phyloP scores from a whole-genome alignment of 1,284 basidiomycete species.

The Malassezia equina region DNA sequence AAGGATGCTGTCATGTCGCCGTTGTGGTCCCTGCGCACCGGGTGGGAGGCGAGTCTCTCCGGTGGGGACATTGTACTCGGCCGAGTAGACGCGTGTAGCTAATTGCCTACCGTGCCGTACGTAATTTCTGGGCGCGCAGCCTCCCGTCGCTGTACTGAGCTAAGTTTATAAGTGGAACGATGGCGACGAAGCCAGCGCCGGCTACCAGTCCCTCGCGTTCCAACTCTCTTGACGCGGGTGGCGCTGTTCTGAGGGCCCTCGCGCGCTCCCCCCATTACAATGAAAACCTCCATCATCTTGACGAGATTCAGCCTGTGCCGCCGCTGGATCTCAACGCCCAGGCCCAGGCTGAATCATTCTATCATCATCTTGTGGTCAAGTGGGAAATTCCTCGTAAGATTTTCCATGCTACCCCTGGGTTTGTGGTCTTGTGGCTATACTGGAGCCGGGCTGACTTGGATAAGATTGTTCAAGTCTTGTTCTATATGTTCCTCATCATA shows the following conservation, averaged over 20 bases:
- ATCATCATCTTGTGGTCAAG: conserved; percentile 14
- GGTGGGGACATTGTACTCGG: not conserved
- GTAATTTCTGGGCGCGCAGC: not conserved
- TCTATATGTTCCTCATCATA: conserved; percentile 61
- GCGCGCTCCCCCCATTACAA: conserved; percentile 30
- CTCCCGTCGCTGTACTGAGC: not conserved
- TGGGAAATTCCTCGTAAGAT: conserved; percentile 79
- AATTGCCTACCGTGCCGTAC: not conserved
- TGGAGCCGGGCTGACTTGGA: conserved; percentile 49
- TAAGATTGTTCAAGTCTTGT: conserved; percentile 60
- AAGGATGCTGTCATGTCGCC: not conserved
- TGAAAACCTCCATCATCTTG: conserved; percentile 10
- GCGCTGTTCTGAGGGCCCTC: conserved; percentile 39
- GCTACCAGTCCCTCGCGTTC: conserved; percentile 20
- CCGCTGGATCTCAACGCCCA: conserved; percentile 6
- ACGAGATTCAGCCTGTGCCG: conserved; percentile 50
- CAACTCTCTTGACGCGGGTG: conserved; percentile 39
- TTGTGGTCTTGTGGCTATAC: conserved; percentile 69
- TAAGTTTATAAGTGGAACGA: not conserved
- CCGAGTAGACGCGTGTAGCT: not conserved
- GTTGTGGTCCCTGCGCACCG: not conserved
- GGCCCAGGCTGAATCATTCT: conserved; percentile 1
- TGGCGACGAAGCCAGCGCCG: conserved; percentile 2
- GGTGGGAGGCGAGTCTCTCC: not conserved
- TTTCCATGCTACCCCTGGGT: conserved; percentile 81